Percentiles rank a stretch among this genome's conserved stretches.
These are phyloP conservation scores for Boletus bicolor DNA, from an alignment of 768 basidiomycete genomes.

Conservation along the genomic window DNA sequence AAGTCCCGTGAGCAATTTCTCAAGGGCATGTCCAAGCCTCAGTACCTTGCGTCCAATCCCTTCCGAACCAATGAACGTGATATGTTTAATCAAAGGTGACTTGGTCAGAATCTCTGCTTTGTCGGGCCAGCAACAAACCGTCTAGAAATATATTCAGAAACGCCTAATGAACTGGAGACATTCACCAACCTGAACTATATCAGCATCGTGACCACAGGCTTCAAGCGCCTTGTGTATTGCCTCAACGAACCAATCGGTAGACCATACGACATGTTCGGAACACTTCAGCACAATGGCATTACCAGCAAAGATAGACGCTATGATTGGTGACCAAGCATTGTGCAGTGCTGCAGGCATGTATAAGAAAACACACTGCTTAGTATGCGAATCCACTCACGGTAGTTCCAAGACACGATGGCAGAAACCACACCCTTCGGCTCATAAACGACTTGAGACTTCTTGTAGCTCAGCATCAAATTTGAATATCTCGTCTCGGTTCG, in stretches of 20 bases:
- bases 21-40: constrained; percentile 9
- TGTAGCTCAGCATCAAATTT: constrained; percentile 71
- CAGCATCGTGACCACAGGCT: constrained; percentile 79
- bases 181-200: constrained; percentile 74
- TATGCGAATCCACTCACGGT: constrained; percentile 52
- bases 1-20: constrained; percentile 2
- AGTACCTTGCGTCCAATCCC: constrained; percentile 67
- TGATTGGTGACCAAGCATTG: constrained; percentile 90
- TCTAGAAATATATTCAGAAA: constrained; percentile 35
- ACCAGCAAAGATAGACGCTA: constrained; percentile 87
- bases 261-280: constrained; percentile 92
- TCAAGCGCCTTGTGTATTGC: constrained; percentile 74
- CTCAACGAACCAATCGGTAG: constrained; percentile 76
- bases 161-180: background rate
- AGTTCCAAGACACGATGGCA: constrained; percentile 94
- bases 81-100: constrained; percentile 81
- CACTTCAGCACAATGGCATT: constrained; percentile 90
- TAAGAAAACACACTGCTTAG: background rate
- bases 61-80: constrained; percentile 91
- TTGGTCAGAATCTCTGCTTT: constrained; percentile 79
- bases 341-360: constrained; percentile 67
- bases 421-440: constrained; percentile 92
- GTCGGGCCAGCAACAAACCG: constrained; percentile 87
- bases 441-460: constrained; percentile 74
- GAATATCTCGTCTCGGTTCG: constrained; percentile 66